These are phyloP conservation scores for Entrophospora sp. DNA, from an alignment of 192 early-diverging fungal species.

Conservation along the genomic window DNA sequence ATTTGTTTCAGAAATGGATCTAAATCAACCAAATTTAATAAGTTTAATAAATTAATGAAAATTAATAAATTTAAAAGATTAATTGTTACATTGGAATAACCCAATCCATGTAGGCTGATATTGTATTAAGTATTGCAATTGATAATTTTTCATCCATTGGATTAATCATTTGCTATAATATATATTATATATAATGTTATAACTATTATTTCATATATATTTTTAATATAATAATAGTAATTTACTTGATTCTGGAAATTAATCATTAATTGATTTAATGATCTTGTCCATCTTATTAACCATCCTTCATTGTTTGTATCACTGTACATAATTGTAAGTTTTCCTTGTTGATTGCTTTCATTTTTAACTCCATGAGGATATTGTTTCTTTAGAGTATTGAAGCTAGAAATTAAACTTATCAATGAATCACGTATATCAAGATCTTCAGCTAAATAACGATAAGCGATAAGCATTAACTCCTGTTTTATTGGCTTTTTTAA, in stretches of 20 bases:
- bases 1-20: not conserved
- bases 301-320: constrained; percentile 52
- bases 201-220: not conserved
- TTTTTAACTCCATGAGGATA: constrained; percentile 39
- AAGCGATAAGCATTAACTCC: constrained; percentile 48
- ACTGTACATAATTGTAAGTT: constrained; percentile 39
- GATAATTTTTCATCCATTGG: not conserved
- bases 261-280: not conserved
- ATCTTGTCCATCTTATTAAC: constrained; percentile 23
- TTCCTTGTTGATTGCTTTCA: constrained; percentile 10
- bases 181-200: too few relatives aligned
- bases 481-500: constrained; percentile 32
- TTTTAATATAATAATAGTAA: not conserved
- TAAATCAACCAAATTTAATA: not conserved
- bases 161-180: not conserved
- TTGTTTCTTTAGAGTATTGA: constrained; percentile 29
- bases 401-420: constrained; percentile 44
- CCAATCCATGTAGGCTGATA: not conserved
- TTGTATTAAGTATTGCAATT: not conserved
- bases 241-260: not conserved
- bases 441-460: constrained; percentile 50
- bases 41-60: not conserved
- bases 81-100: not conserved
- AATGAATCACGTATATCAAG: constrained; percentile 46
- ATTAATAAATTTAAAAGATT: not conserved